These are phyloP conservation scores for Ogataea thermomethanolica DNA, from an alignment of 805 yeast species.

Conservation along the genomic window DNA sequence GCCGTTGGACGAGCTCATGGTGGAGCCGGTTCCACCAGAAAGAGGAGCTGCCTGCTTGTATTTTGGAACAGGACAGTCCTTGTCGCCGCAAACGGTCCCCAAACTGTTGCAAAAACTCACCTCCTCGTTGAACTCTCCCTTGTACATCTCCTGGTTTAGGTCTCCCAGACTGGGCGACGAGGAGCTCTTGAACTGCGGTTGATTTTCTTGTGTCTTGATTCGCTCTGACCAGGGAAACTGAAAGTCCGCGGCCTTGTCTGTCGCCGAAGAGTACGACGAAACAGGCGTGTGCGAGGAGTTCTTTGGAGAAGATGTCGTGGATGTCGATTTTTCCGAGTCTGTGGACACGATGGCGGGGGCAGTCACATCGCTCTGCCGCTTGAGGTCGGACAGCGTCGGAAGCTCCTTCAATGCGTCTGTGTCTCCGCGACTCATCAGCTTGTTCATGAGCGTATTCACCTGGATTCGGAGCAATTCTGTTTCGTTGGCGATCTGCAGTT, in stretches of 20 bases:
- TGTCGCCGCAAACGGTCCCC: constrained; percentile 80
- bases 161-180: constrained; percentile 9
- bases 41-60: constrained; percentile 14
- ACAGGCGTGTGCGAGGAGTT: constrained; percentile 17
- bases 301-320: constrained; percentile 16
- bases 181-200: neutral
- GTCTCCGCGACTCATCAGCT: constrained; percentile 39
- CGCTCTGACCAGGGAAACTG: constrained; percentile 9
- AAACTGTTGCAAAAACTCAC: constrained; percentile 75
- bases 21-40: constrained; percentile 8
- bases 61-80: constrained; percentile 61
- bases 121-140: constrained; percentile 58
- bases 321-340: constrained; percentile 19
- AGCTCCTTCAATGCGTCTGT: constrained; percentile 10
- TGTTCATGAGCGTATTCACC: constrained; percentile 68
- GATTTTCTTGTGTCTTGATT: neutral
- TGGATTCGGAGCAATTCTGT: constrained; percentile 71
- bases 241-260: constrained; percentile 7
- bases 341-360: constrained; percentile 6
- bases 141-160: constrained; percentile 23
- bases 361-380: neutral
- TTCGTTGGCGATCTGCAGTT: constrained; percentile 65
- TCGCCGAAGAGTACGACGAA: constrained; percentile 17
- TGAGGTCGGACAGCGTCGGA: constrained; percentile 2
- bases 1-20: neutral